A percentile compares a stretch with the other conserved stretches of the same genome.
Conservation (phyloP, 352 stramenopile genomes). For the Pythium vanterpoolii region DNA sequence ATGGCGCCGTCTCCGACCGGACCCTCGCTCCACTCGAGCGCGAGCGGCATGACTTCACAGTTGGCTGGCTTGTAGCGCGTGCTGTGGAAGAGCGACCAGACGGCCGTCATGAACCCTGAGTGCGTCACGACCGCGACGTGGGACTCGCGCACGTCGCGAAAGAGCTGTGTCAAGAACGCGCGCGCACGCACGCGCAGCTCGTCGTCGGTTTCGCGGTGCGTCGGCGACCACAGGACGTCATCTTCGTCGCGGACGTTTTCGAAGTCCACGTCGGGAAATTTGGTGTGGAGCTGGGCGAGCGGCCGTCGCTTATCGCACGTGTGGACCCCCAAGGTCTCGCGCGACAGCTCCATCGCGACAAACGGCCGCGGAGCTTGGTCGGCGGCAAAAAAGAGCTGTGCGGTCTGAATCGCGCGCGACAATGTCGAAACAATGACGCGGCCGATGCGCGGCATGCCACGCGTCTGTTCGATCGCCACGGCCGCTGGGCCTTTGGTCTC, state of each 20-base stretch:
- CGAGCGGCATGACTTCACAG: constrained; percentile 30
- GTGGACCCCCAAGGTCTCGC: constrained; percentile 60
- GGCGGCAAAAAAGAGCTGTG: constrained; percentile 52
- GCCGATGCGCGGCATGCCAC: constrained; percentile 58
- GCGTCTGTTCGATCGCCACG: constrained; percentile 34
- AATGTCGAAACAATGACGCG: constrained; percentile 69
- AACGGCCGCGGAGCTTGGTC: constrained; percentile 37
- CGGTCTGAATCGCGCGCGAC: constrained; percentile 65
- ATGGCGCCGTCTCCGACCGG: not conserved
- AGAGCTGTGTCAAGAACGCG: constrained; percentile 49
- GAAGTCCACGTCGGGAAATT: constrained; percentile 68
- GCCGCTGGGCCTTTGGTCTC: constrained; percentile 34
- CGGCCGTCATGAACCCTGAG: constrained; percentile 64
- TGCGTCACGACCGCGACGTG: constrained; percentile 62
- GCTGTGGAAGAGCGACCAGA: constrained; percentile 42
- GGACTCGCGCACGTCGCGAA: constrained; percentile 43
- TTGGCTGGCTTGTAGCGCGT: constrained; percentile 30
- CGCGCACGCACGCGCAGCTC: constrained; percentile 50
- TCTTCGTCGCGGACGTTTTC: constrained; percentile 46
- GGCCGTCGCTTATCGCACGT: constrained; percentile 64
- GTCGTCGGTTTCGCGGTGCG: constrained; percentile 56
- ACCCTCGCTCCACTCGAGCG: constrained; percentile 18
- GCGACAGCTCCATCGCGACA: constrained; percentile 58
- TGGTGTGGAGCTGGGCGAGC: constrained; percentile 35
- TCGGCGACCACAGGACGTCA: constrained; percentile 53